These are phyloP conservation scores for Rhazya stricta DNA, from an alignment of 257 asterid species.

Conservation along the genomic window DNA sequence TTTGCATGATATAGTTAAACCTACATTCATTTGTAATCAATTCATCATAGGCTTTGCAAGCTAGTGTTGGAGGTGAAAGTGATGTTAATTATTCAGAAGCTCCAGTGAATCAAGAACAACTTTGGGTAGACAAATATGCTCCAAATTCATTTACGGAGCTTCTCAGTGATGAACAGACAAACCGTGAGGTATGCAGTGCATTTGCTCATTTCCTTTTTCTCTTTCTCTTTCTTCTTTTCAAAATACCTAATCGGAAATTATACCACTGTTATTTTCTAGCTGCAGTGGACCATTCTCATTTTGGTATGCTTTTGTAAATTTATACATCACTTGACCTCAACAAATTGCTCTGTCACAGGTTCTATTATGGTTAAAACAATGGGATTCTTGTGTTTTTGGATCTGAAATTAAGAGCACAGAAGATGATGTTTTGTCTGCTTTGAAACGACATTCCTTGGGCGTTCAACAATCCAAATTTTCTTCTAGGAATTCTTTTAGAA, in stretches of 20 bases:
- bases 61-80: conserved; percentile 48
- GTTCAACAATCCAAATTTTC: conserved; percentile 50
- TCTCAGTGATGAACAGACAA: conserved; percentile 94
- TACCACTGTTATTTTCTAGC: neutral
- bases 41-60: conserved; percentile 64
- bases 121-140: conserved; percentile 97
- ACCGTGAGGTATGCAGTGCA: conserved; percentile 73
- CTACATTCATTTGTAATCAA: neutral
- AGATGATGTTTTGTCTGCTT: conserved; percentile 74
- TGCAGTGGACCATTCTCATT: neutral
- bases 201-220: conserved; percentile 15
- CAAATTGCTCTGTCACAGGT: conserved; percentile 51
- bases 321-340: conserved; percentile 9
- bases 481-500: conserved; percentile 42
- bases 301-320: neutral
- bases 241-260: neutral
- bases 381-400: conserved; percentile 96
- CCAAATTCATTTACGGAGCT: conserved; percentile 96
- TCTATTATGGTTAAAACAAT: conserved; percentile 92
- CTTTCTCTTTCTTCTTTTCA: neutral
- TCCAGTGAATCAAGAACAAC: conserved; percentile 53
- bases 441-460: conserved; percentile 75
- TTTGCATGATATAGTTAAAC: neutral
- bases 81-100: conserved; percentile 35
- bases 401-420: conserved; percentile 81